phyloP scores from a whole-genome alignment of 2,329 filamentous ascomycete species.

The Diplodia scrobiculata region DNA sequence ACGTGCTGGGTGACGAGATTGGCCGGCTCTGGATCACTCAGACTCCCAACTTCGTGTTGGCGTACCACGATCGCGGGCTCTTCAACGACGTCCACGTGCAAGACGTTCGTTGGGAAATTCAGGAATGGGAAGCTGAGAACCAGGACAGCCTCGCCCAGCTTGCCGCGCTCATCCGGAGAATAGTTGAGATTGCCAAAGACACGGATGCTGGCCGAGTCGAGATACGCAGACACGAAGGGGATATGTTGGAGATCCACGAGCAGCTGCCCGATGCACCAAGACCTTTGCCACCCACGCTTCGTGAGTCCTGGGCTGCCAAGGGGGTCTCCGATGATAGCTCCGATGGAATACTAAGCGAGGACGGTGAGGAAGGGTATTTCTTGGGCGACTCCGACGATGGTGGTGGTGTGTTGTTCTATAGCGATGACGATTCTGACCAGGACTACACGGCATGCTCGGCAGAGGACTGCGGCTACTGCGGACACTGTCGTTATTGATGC shows the following conservation, averaged over 20 bases:
- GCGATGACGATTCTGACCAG: conserved; percentile 34
- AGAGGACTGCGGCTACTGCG: conserved; percentile 44
- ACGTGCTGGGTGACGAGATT: conserved; percentile 46
- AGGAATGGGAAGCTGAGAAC: conserved; percentile 50
- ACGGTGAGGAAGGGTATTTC: conserved; percentile 6
- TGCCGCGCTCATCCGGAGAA: conserved; percentile 37
- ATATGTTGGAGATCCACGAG: conserved; percentile 43
- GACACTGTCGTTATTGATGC: conserved; percentile 36
- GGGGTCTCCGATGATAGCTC: too few relatives aligned
- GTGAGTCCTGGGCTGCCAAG: too few relatives aligned
- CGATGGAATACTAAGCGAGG: neutral
- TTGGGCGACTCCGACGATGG: conserved; percentile 19
- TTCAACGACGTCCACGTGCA: conserved; percentile 50
- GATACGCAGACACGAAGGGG: conserved; percentile 39
- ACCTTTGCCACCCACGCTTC: too few relatives aligned
- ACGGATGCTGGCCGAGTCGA: conserved; percentile 38
- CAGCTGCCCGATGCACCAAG: conserved; percentile 30
- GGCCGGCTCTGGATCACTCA: conserved; percentile 56
- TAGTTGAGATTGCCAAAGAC: conserved; percentile 37
- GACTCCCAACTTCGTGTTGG: conserved; percentile 56
- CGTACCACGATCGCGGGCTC: conserved; percentile 50
- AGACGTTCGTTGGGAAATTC: conserved; percentile 44
- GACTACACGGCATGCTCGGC: conserved; percentile 45
- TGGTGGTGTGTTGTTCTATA: conserved; percentile 30
- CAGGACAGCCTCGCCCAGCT: conserved; percentile 37